Percentiles rank a stretch among this genome's conserved stretches.
These are phyloP conservation scores for Globisporangium alternatum DNA, from an alignment of 352 stramenopile genomes.

Conservation along the genomic window DNA sequence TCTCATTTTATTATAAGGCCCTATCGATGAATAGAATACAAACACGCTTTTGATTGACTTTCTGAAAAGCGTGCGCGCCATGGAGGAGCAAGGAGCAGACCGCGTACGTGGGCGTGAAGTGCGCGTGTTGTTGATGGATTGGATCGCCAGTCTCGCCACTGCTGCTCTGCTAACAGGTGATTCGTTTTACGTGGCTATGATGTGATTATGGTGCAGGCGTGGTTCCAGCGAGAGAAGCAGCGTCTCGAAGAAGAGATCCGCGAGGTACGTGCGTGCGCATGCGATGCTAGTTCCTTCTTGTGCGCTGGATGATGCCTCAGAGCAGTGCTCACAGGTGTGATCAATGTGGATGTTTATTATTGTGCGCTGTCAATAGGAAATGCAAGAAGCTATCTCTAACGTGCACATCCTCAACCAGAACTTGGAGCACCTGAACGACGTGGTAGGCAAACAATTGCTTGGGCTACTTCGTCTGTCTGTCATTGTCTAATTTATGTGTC, in stretches of 20 bases:
- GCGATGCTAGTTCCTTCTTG: background rate
- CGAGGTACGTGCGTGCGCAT: conserved; percentile 32
- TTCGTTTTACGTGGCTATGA: background rate
- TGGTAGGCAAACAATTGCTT: conserved; percentile 32
- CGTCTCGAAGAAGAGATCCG: conserved; percentile 69
- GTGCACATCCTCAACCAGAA: conserved; percentile 81
- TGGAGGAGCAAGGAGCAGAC: conserved; percentile 11
- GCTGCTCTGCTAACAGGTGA: background rate
- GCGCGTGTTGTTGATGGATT: background rate
- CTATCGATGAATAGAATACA: too few relatives aligned
- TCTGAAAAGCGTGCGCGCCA: conserved; percentile 3
- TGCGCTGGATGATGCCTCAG: background rate
- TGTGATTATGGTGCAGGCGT: conserved; percentile 33
- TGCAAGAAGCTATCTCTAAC: conserved; percentile 80
- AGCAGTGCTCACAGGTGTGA: background rate
- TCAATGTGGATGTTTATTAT: background rate
- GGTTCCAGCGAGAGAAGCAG: conserved; percentile 64
- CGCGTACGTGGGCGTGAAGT: conserved; percentile 2
- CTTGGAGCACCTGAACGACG: conserved; percentile 77
- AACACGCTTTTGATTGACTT: background rate
- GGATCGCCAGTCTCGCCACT: background rate
- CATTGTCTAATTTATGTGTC: background rate
- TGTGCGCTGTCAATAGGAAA: conserved; percentile 35
- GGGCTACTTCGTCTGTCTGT: background rate
- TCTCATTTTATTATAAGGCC: too few relatives aligned